Evolutionary conservation across 768 basidiomycete species (phyloP).

Genomic region (Kwoniella pini): DNA sequence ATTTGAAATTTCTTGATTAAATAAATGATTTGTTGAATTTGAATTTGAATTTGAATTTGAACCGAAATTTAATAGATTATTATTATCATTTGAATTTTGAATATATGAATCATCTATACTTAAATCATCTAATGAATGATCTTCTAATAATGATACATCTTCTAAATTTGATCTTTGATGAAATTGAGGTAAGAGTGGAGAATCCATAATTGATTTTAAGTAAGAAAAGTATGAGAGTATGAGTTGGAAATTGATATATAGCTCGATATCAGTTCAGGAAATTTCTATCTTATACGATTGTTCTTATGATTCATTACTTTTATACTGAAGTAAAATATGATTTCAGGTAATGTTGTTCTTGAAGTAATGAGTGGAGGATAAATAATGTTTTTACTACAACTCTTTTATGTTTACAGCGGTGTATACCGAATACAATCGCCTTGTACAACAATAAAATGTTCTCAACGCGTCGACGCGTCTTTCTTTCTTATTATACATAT

Average conservation of each 20-base stretch:
- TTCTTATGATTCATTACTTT: too few species aligned
- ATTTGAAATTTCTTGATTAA: background rate
- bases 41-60: background rate
- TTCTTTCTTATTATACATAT: background rate
- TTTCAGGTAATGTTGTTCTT: too few species aligned
- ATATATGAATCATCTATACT: slow-evolving; percentile 20
- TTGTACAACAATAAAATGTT: background rate
- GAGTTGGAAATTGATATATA: too few species aligned
- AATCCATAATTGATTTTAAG: slow-evolving; percentile 47
- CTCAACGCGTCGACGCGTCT: slow-evolving; percentile 19
- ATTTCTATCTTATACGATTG: too few species aligned
- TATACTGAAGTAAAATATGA: too few species aligned
- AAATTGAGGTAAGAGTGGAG: slow-evolving; percentile 38
- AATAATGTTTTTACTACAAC: background rate
- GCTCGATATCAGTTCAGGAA: too few species aligned
- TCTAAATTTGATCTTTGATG: slow-evolving; percentile 5
- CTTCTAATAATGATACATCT: slow-evolving; percentile 11
- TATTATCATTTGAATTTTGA: background rate
- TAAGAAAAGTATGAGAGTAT: too few species aligned
- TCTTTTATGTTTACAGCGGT: background rate
- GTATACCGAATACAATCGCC: background rate
- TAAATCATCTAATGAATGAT: slow-evolving; percentile 31
- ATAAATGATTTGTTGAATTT: background rate
- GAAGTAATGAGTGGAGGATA: background rate
- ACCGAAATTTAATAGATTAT: too few species aligned